Conservation (phyloP, 768 basidiomycete genomes). For the Lactifluus pinguis region DNA sequence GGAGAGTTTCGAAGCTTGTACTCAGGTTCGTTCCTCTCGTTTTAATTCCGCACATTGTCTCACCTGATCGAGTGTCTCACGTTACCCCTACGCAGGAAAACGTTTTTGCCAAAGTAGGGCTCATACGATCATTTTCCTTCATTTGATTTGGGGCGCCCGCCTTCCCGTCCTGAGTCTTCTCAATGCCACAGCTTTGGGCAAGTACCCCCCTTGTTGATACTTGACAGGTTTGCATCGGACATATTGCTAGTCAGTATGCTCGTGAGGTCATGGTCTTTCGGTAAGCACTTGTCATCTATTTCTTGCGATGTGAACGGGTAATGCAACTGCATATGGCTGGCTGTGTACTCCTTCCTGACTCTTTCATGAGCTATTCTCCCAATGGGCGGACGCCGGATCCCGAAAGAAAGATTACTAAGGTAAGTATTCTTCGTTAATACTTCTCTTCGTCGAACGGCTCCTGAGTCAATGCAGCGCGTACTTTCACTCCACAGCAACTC, state of each 20-base stretch:
- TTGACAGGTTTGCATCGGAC: constrained; percentile 63
- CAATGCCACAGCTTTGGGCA: neutral
- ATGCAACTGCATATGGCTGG: constrained; percentile 18
- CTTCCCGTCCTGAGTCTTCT: constrained; percentile 66
- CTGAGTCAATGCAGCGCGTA: constrained; percentile 55
- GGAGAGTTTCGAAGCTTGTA: constrained; percentile 90
- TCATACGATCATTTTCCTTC: constrained; percentile 91
- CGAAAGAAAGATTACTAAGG: constrained; percentile 79
- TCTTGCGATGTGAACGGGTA: constrained; percentile 76
- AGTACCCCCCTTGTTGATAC: constrained; percentile 4
- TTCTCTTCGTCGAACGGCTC: neutral
- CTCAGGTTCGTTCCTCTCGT: constrained; percentile 46
- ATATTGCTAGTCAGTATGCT: constrained; percentile 95
- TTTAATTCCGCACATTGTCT: neutral
- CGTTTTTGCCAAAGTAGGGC: constrained; percentile 78
- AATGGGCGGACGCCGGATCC: constrained; percentile 86
- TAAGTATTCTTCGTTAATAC: constrained; percentile 20
- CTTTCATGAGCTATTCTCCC: constrained; percentile 44
- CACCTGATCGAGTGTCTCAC: neutral
- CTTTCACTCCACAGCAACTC: constrained; percentile 89
- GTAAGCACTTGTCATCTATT: constrained; percentile 24
- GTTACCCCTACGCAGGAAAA: constrained; percentile 48
- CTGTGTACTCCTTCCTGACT: neutral
- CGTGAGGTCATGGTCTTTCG: constrained; percentile 79
- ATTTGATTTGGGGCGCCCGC: constrained; percentile 91